Conservation (phyloP, 2,329 filamentous ascomycete species). For the Plenodomus biglobosus region DNA sequence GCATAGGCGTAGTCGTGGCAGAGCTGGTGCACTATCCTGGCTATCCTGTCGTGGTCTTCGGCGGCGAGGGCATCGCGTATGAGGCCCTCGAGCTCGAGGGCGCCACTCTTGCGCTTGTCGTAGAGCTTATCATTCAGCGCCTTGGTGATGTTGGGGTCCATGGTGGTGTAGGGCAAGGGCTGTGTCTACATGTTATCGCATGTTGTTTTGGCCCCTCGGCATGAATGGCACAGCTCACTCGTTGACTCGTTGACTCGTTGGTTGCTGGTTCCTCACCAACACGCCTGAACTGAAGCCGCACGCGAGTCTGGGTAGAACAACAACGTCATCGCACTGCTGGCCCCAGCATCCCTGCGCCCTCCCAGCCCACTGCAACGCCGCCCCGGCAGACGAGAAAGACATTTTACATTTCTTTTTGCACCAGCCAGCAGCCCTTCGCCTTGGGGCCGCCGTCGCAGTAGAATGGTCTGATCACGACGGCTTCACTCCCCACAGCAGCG, state of each 20-base stretch:
- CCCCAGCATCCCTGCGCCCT: constrained; percentile 17
- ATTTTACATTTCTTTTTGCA: no score
- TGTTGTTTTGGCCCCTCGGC: constrained; percentile 1
- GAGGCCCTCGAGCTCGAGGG: constrained; percentile 87
- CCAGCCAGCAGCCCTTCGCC: no score
- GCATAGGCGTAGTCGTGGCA: constrained; percentile 98
- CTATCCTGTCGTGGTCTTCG: constrained; percentile 78
- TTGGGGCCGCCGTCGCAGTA: constrained; percentile 7
- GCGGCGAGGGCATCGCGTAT: constrained; percentile 80
- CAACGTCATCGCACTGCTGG: constrained; percentile 32
- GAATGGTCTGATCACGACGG: neutral
- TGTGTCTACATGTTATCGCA: constrained; percentile 30
- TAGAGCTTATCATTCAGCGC: constrained; percentile 97
- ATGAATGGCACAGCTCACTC: no score
- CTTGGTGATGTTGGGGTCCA: constrained; percentile 89
- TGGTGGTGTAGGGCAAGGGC: constrained; percentile 44
- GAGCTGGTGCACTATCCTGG: constrained; percentile 89
- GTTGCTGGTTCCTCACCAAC: constrained; percentile 8
- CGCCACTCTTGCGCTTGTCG: constrained; percentile 94
- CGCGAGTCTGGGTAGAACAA: constrained; percentile 5
- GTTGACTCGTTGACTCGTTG: no score
- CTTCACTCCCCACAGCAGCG: neutral
- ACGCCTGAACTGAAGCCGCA: constrained; percentile 3
- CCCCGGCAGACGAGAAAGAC: constrained; percentile 2
- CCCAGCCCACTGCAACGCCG: no score